Percentiles rank a stretch among this genome's conserved stretches.
These are phyloP conservation scores for Paramecium sonneborni DNA, from an alignment of 73 alveolate genomes.

Conservation along the genomic window DNA sequence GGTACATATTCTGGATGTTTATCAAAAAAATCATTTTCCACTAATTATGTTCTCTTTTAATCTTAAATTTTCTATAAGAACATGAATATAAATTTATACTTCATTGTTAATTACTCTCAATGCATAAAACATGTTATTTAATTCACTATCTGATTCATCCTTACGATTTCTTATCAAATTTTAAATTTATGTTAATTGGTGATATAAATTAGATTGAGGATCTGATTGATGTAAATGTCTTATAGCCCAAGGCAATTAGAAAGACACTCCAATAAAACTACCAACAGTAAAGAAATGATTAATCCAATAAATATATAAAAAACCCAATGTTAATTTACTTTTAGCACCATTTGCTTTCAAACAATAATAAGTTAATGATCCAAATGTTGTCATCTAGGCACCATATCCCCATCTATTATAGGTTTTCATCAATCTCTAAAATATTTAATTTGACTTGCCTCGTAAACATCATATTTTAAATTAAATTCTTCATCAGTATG, in stretches of 20 bases:
- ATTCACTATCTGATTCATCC: constrained; percentile 43
- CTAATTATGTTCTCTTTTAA: background rate
- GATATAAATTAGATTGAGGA: background rate
- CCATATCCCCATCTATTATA: constrained; percentile 46
- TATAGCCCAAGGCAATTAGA: constrained; percentile 12
- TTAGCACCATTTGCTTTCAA: background rate
- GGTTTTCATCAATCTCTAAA: constrained; percentile 21
- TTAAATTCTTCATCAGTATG: background rate
- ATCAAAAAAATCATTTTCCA: background rate
- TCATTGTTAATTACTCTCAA: background rate
- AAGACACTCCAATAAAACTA: constrained; percentile 1
- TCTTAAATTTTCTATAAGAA: background rate
- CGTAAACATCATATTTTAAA: constrained; percentile 12
- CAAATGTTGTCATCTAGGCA: background rate
- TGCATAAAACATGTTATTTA: background rate
- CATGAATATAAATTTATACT: background rate
- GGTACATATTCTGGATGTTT: constrained; percentile 38
- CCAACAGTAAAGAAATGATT: constrained; percentile 47
- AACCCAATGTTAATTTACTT: background rate
- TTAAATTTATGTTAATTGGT: background rate
- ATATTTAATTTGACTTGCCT: background rate
- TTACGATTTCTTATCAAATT: background rate
- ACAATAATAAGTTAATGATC: background rate
- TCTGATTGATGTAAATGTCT: background rate
- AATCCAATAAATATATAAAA: constrained; percentile 41